These are phyloP conservation scores for Globomyces pollinis-pini DNA, from an alignment of 192 early-diverging fungal species.

Conservation along the genomic window DNA sequence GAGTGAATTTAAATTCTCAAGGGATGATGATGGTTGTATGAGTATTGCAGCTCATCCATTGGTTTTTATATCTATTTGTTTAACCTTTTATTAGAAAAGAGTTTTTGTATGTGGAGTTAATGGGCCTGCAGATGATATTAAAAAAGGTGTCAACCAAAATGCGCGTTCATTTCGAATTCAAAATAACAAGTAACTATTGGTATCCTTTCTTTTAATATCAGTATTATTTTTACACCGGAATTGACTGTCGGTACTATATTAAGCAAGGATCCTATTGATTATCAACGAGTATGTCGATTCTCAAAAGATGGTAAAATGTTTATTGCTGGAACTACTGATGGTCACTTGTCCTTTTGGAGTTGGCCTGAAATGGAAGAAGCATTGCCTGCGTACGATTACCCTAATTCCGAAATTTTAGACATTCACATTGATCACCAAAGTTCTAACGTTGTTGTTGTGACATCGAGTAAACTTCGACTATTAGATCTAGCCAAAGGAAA, in stretches of 20 bases:
- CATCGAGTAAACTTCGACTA: conserved; percentile 31
- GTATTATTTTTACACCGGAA: neutral
- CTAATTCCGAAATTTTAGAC: conserved; percentile 62
- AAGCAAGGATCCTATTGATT: conserved; percentile 15
- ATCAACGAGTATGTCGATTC: conserved; percentile 55
- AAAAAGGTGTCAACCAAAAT: conserved; percentile 67
- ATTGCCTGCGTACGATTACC: conserved; percentile 41
- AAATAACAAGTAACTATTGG: conserved; percentile 31
- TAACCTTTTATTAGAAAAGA: too few species aligned
- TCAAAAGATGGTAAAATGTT: conserved; percentile 58
- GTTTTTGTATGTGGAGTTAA: conserved; percentile 67
- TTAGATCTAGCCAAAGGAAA: conserved; percentile 27
- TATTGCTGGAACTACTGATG: conserved; percentile 63
- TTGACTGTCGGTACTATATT: conserved; percentile 9
- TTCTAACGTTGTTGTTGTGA: conserved; percentile 42
- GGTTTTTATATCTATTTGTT: too few species aligned
- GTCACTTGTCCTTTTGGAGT: conserved; percentile 44
- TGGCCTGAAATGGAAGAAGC: conserved; percentile 52
- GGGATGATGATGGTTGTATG: conserved; percentile 78
- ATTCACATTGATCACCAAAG: conserved; percentile 49
- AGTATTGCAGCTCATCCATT: conserved; percentile 72
- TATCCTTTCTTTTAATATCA: conserved; percentile 31
- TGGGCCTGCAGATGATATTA: conserved; percentile 46
- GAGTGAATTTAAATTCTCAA: conserved; percentile 26
- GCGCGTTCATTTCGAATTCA: conserved; percentile 65